Conservation (phyloP, 1,284 basidiomycete genomes). For the Melampsora americana region DNA sequence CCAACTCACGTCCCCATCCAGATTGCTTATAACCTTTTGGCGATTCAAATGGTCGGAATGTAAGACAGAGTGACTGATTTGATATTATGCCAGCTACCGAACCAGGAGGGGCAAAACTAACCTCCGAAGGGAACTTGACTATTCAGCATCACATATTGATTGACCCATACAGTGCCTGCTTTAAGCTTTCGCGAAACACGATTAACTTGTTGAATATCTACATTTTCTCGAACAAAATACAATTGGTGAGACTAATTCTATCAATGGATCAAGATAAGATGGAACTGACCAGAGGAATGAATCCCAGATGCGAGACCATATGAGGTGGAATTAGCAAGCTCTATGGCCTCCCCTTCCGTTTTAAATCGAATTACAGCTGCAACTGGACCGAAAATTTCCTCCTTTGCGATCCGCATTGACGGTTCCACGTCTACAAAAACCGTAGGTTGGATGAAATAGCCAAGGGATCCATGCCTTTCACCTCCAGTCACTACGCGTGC, state of each 20-base stretch:
- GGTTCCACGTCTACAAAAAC: slow-evolving; percentile 50
- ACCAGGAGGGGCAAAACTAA: neutral
- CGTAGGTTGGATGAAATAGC: slow-evolving; percentile 55
- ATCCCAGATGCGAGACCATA: slow-evolving; percentile 49
- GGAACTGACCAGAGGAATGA: slow-evolving; percentile 47
- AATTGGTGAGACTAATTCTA: neutral
- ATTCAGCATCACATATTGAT: slow-evolving; percentile 44
- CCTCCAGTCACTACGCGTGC: slow-evolving; percentile 49
- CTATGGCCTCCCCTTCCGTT: slow-evolving; percentile 48
- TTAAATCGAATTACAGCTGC: slow-evolving; percentile 47
- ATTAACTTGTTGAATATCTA: slow-evolving; percentile 41
- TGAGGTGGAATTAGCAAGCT: slow-evolving; percentile 47
- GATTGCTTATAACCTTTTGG: slow-evolving; percentile 44
- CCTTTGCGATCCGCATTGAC: slow-evolving; percentile 48
- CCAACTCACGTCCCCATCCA: slow-evolving; percentile 45
- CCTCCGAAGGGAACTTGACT: slow-evolving; percentile 17
- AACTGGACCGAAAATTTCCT: slow-evolving; percentile 53
- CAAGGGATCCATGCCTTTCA: slow-evolving; percentile 50
- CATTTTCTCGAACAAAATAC: neutral
- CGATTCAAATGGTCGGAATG: slow-evolving; percentile 12
- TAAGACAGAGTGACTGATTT: neutral
- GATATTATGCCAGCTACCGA: neutral
- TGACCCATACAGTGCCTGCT: slow-evolving; percentile 49
- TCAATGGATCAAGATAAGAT: neutral
- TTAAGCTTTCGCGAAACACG: slow-evolving; percentile 46